Conservation (phyloP, 2,329 filamentous ascomycete genomes). For the Trichocomaceae sp. region DNA sequence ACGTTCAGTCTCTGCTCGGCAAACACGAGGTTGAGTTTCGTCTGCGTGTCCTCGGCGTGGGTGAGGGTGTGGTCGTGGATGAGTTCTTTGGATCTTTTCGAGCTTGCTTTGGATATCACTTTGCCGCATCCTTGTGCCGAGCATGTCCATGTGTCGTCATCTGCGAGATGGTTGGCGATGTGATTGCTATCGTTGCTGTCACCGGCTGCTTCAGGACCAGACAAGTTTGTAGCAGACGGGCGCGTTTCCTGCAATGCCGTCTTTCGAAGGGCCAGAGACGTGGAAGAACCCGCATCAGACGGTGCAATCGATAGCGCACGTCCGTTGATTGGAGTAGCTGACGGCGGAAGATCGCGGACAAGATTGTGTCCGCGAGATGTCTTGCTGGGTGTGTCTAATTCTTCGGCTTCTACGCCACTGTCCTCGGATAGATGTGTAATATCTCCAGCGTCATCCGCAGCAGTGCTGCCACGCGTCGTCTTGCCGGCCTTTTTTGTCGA, state of each 20-base stretch:
- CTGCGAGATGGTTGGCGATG: slow-evolving; percentile 16
- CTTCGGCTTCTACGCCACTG: slow-evolving; percentile 22
- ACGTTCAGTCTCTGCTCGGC: slow-evolving; percentile 31
- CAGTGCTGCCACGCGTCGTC: slow-evolving; percentile 12
- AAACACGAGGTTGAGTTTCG: slow-evolving; percentile 31
- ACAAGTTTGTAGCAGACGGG: slow-evolving; percentile 19
- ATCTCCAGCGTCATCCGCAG: slow-evolving; percentile 17
- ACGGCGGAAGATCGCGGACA: slow-evolving; percentile 26
- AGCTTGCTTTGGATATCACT: slow-evolving; percentile 26
- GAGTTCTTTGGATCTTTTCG: slow-evolving; percentile 27
- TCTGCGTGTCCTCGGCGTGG: slow-evolving; percentile 31
- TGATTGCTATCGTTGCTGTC: slow-evolving; percentile 7
- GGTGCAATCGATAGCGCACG: slow-evolving; percentile 24
- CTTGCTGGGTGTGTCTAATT: slow-evolving; percentile 30
- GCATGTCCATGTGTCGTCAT: slow-evolving; percentile 32
- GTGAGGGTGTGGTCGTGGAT: slow-evolving; percentile 29
- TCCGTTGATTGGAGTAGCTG: slow-evolving; percentile 24
- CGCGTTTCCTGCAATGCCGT: slow-evolving; percentile 25
- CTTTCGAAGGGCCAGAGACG: slow-evolving; percentile 18
- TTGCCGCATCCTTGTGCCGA: slow-evolving; percentile 28
- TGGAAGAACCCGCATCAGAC: slow-evolving; percentile 22
- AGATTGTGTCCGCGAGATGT: slow-evolving; percentile 26
- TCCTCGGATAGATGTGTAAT: slow-evolving; percentile 23
- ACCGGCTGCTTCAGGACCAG: slow-evolving; percentile 2
- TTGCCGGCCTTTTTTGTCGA: slow-evolving; percentile 37